These are phyloP conservation scores for Termitomyces sp. DNA, from an alignment of 1,284 basidiomycete genomes.

Conservation along the genomic window DNA sequence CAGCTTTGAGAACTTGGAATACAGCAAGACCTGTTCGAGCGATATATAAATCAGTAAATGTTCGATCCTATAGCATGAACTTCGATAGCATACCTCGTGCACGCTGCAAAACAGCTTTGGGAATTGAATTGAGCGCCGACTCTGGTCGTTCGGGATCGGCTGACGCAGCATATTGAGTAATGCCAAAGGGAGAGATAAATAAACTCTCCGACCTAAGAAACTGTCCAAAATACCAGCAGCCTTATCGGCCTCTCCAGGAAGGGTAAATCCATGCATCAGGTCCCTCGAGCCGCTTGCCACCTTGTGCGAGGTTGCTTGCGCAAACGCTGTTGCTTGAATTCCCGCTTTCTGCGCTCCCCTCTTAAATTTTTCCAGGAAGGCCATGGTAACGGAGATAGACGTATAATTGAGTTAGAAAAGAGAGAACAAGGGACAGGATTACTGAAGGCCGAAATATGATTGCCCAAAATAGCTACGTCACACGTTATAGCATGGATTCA, in stretches of 20 bases:
- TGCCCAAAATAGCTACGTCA: slow-evolving; percentile 10
- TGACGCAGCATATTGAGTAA: slow-evolving; percentile 26
- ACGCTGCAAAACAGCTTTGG: slow-evolving; percentile 87
- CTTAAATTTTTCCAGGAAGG: slow-evolving; percentile 77
- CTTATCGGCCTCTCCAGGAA: slow-evolving; percentile 87
- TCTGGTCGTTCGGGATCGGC: slow-evolving; percentile 87
- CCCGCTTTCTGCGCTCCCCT: slow-evolving; percentile 78
- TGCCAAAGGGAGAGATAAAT: background rate
- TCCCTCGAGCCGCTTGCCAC: slow-evolving; percentile 69
- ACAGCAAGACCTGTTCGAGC: slow-evolving; percentile 74
- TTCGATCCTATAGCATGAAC: background rate
- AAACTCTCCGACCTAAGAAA: slow-evolving; percentile 70
- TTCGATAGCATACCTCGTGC: slow-evolving; percentile 67
- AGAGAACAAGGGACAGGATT: background rate
- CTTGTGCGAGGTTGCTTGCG: slow-evolving; percentile 58
- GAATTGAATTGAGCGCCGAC: slow-evolving; percentile 92
- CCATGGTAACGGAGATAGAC: slow-evolving; percentile 24
- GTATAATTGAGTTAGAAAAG: background rate
- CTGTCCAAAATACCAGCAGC: slow-evolving; percentile 87
- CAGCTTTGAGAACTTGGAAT: slow-evolving; percentile 92
- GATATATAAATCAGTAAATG: background rate
- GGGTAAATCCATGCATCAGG: slow-evolving; percentile 78
- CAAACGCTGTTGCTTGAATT: slow-evolving; percentile 71
- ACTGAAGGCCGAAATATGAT: background rate
- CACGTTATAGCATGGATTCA: background rate